A percentile compares a stretch with the other conserved stretches of the same genome.
Evolutionary conservation across 1,284 basidiomycete genomes (phyloP).

Genomic region (Pyrrhoderma lamaoense): DNA sequence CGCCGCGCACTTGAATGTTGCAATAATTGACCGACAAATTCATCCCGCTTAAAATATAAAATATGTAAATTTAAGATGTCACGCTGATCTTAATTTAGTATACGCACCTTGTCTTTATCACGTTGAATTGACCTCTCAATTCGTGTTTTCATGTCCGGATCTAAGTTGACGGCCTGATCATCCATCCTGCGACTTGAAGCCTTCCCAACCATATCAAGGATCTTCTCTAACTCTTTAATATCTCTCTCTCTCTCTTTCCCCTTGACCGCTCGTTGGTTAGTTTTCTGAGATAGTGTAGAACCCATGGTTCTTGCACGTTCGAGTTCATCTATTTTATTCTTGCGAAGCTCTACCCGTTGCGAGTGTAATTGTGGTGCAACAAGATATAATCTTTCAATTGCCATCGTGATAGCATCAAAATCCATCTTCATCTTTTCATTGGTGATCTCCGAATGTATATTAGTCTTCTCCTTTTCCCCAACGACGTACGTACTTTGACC

Average conservation of each 20-base stretch:
- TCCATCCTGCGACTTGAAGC: conserved; percentile 60
- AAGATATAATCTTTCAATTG: conserved; percentile 79
- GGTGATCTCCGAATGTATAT: conserved; percentile 21
- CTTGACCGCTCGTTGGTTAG: conserved; percentile 42
- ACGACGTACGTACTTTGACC: background rate
- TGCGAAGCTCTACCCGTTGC: conserved; percentile 78
- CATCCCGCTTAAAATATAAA: conserved; percentile 42
- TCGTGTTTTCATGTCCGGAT: conserved; percentile 46
- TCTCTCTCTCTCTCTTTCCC: conserved; percentile 30
- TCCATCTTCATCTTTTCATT: conserved; percentile 74
- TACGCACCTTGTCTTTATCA: conserved; percentile 53
- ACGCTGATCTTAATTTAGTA: conserved; percentile 6
- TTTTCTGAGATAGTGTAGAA: conserved; percentile 22
- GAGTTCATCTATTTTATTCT: conserved; percentile 56
- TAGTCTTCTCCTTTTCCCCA: conserved; percentile 12
- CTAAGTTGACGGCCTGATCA: conserved; percentile 61
- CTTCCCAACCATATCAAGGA: conserved; percentile 64
- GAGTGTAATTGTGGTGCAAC: conserved; percentile 80
- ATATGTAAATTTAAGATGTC: background rate
- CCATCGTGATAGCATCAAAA: conserved; percentile 73
- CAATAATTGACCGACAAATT: conserved; percentile 63
- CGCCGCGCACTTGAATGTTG: conserved; percentile 61
- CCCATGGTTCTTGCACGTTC: conserved; percentile 45
- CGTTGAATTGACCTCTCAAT: conserved; percentile 46
- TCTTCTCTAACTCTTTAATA: conserved; percentile 55